Conservation (phyloP, 805 yeast genomes). For the Saturnispora galanensis region DNA sequence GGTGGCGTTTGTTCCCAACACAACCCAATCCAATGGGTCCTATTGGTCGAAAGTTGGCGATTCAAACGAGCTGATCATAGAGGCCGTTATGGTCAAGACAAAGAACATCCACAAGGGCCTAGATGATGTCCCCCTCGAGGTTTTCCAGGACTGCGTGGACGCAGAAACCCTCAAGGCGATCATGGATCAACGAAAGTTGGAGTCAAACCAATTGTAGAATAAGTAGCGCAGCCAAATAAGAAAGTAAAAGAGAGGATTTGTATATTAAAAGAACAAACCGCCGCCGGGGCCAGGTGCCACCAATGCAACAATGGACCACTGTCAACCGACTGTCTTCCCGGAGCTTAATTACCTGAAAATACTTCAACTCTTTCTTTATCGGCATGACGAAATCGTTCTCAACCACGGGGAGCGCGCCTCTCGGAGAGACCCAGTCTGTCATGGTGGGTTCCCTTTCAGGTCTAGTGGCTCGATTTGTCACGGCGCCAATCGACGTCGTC, state of each 20-base stretch:
- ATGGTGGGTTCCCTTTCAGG: slow-evolving; percentile 71
- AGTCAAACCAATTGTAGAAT: background rate
- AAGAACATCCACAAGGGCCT: slow-evolving; percentile 52
- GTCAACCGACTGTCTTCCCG: too few species aligned
- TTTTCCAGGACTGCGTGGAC: slow-evolving; percentile 49
- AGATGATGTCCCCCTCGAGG: slow-evolving; percentile 42
- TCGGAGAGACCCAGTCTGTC: slow-evolving; percentile 31
- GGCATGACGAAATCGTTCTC: slow-evolving; percentile 5
- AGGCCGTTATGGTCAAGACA: slow-evolving; percentile 34
- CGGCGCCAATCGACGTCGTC: slow-evolving; percentile 71
- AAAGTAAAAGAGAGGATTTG: too few species aligned
- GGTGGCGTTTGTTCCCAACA: slow-evolving; percentile 58
- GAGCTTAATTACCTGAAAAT: background rate
- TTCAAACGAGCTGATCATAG: slow-evolving; percentile 29
- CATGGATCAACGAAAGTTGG: slow-evolving; percentile 39
- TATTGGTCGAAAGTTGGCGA: slow-evolving; percentile 23
- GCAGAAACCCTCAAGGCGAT: slow-evolving; percentile 54
- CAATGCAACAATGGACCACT: too few species aligned
- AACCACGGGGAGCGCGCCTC: slow-evolving; percentile 12
- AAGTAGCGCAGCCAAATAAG: background rate
- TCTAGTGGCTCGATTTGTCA: slow-evolving; percentile 36
- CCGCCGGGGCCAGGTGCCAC: too few species aligned
- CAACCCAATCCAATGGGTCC: slow-evolving; percentile 60
- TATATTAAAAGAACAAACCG: too few species aligned
- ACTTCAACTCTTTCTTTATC: background rate